phyloP scores from a whole-genome alignment of 371 early-diverging fungal genomes.

The Umbelopsis sp. region DNA sequence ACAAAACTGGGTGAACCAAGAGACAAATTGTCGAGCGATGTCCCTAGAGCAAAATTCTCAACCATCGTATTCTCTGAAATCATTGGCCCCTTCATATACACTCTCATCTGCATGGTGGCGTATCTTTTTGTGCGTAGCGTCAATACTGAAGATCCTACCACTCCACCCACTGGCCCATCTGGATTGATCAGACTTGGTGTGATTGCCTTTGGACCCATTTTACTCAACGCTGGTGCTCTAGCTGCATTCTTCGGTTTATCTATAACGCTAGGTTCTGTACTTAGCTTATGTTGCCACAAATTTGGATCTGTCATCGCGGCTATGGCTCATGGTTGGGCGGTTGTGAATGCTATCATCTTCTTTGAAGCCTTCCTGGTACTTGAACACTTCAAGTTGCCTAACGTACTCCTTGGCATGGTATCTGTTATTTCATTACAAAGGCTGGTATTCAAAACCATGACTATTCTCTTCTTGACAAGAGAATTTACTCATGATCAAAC shows the following conservation, averaged over 20 bases:
- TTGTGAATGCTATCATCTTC: constrained; percentile 60
- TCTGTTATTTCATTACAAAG: constrained; percentile 71
- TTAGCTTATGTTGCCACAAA: constrained; percentile 64
- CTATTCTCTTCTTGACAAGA: constrained; percentile 74
- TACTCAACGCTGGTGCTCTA: constrained; percentile 73
- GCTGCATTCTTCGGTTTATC: constrained; percentile 75
- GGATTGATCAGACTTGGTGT: constrained; percentile 64
- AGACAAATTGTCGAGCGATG: constrained; percentile 55
- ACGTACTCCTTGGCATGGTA: constrained; percentile 71
- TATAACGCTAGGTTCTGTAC: constrained; percentile 66
- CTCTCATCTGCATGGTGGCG: constrained; percentile 61
- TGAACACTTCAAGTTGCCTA: constrained; percentile 65
- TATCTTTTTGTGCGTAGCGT: constrained; percentile 70
- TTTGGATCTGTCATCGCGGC: constrained; percentile 78
- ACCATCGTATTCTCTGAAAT: constrained; percentile 80
- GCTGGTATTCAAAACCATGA: constrained; percentile 69
- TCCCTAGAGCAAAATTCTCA: constrained; percentile 68
- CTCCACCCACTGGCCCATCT: constrained; percentile 47
- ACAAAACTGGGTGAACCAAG: constrained; percentile 63
- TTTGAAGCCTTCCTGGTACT: constrained; percentile 73
- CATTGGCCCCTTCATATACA: constrained; percentile 70
- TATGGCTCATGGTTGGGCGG: constrained; percentile 69
- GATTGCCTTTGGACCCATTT: constrained; percentile 74
- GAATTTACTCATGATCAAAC: constrained; percentile 84
- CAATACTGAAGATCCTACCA: constrained; percentile 34